phyloP scores from a whole-genome alignment of 2,329 filamentous ascomycete genomes.

The Phaeosphaeria sp. region DNA sequence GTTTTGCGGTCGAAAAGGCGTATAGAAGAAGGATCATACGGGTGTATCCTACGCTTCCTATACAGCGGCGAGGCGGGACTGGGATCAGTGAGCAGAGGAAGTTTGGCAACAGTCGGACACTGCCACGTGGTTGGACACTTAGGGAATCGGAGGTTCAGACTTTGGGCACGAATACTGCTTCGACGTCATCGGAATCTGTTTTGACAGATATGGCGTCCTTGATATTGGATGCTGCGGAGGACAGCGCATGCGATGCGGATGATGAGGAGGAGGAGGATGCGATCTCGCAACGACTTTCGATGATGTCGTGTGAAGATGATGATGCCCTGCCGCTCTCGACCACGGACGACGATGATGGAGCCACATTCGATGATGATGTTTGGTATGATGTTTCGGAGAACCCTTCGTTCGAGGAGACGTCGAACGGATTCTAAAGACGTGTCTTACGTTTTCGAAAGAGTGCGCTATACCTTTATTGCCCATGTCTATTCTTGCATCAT shows the following conservation, averaged over 20 bases:
- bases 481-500: too few relatives aligned
- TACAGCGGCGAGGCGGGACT: not conserved
- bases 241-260: not conserved
- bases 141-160: not conserved
- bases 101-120: not conserved
- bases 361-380: not conserved
- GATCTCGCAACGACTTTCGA: not conserved
- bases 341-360: not conserved
- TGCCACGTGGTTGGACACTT: not conserved
- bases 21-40: not conserved
- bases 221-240: not conserved
- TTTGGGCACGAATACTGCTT: not conserved
- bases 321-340: not conserved
- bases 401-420: not conserved
- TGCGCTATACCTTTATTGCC: not conserved
- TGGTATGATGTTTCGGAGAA: not conserved
- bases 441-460: not conserved
- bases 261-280: not conserved
- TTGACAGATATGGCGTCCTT: not conserved
- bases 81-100: too few relatives aligned
- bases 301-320: not conserved
- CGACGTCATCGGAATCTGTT: not conserved
- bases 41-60: not conserved
- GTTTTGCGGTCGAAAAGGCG: not conserved
- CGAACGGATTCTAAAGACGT: not conserved